Conservation (phyloP, 305 asterid genomes). For the Striga hermonthica region DNA sequence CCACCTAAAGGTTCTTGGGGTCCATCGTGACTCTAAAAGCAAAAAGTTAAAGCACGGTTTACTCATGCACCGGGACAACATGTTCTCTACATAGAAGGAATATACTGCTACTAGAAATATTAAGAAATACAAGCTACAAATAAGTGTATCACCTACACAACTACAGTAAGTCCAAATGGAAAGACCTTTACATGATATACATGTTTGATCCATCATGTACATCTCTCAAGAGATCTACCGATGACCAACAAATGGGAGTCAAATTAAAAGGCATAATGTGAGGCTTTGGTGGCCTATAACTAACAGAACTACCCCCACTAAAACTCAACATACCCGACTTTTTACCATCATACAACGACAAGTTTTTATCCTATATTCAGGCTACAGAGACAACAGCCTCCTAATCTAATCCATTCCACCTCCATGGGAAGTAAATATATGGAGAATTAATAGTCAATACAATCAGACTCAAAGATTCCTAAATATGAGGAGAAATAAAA, state of each 20-base stretch:
- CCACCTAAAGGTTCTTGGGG: slow-evolving; percentile 36
- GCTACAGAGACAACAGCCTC: neutral
- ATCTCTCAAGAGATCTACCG: neutral
- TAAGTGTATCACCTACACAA: slow-evolving; percentile 8
- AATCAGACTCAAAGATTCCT: neutral
- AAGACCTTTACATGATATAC: neutral
- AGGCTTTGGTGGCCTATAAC: neutral
- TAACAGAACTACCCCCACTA: slow-evolving; percentile 12
- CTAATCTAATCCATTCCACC: slow-evolving; percentile 2
- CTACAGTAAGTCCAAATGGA: slow-evolving; percentile 1
- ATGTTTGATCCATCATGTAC: slow-evolving; percentile 5
- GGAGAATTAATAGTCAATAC: neutral
- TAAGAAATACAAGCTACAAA: slow-evolving; percentile 13
- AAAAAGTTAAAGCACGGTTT: slow-evolving; percentile 23
- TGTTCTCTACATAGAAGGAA: slow-evolving; percentile 8
- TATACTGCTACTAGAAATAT: neutral
- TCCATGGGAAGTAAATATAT: slow-evolving; percentile 2
- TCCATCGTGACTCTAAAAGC: slow-evolving; percentile 42
- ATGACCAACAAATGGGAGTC: neutral
- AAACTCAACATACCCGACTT: slow-evolving; percentile 8
- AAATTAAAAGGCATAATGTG: slow-evolving; percentile 8
- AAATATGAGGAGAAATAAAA: neutral
- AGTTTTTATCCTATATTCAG: neutral
- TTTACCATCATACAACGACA: slow-evolving; percentile 3
- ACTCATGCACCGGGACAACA: slow-evolving; percentile 6